Evolutionary conservation across 2,329 filamentous ascomycete species (phyloP), one percentile per base, ranked within the genome.

Genomic region (Pyrenochaeta sp.): DNA sequence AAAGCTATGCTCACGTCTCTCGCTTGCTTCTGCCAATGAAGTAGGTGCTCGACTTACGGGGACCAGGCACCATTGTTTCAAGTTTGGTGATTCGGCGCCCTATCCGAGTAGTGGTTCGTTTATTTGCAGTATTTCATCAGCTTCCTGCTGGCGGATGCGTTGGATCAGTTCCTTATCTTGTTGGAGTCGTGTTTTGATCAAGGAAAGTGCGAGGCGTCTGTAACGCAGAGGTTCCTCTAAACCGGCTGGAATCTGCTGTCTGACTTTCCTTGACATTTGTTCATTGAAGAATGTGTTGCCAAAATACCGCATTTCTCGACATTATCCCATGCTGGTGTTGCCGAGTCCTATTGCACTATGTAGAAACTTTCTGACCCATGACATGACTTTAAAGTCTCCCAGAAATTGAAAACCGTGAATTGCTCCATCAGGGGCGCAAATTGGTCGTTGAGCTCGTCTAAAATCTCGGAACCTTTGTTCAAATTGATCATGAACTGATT

Each of bases 241-340:
- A n/a, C 57, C 35, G 7, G 43, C 34, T 32, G 44, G 38, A 51
- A 65, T 27, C 44, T 44, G 20, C 34, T 45, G 23, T 51, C 48
- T n/a, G 36, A 38, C 6, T 26, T 32, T 10, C 44, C 40, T 30
- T 34, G 28, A 14, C 64, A 65, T 29, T 63, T 63, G 7, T 44
- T 45, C 61, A 68, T 65, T 28, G 28, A 29, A n/a, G 57, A 62
- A 44, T 67, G 64, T 7, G 52, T 58, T 36, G 42, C 61, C 23
- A 44, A 24, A n/a, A 65, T 43, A 14, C 61, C 58, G 36, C 48
- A 53, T 42, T 49, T 57, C 30, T 65, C 61, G 13, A 52, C 52
- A 30, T 58, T 44, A 27, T 63, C 45, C 32, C 52, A 49, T 15
- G 53, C 43, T 23, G 58, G 58, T 18, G 55, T 57, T 19, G 63